Base-by-base conservation (phyloP, 2,329 filamentous ascomycete genomes). In the Trichoderma sp. region DNA sequence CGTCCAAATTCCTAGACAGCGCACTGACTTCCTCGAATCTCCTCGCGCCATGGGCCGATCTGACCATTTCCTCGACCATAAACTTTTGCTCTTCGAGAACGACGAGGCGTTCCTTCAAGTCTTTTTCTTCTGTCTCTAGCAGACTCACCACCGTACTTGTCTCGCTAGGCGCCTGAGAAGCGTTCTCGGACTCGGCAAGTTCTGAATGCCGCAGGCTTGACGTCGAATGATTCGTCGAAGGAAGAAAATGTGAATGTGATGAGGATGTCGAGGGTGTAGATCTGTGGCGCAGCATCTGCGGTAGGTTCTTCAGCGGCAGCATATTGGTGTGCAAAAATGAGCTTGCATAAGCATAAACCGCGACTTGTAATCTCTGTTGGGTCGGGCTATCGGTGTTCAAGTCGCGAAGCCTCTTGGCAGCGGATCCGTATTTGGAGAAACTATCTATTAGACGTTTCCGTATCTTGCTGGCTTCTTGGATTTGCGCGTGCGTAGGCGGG, bases 51-150 rank as follows among this genome's bases (percentile, higher is more conserved):
- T 91, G 91, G 0, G 94, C 93, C 73, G 91, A 89, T 8, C 88
- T 89, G 58, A 97, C 89, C 94, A 97, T 97, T 76, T 93, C 90
- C 47, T 91, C 89, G 0, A 98, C 94, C 82, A 97, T 90, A 81
- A 97, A 97, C 74, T 91, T 92, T 80, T 98, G 95, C 82, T 98
- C 95, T 80, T 97, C 94, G 1, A 98, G 86, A 7, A 98, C 91
- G 34, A 96, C 92, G 14, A 97, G 83, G 4, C 90, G 86, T 77
- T 97, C 94, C 18, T 92, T 88, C 1, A 97, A 83, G 24, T 93
- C 89, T 79, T 93, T 95, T 80, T 97, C 94, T 79, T 97, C 94
- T 0, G 88, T 89, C 80, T 97, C 94, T 5, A 97, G 82, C 39
- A 85, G 83, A 71, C 86, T 88, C 1, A 88, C 83, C 1, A 84